Evolutionary conservation across 75 land plant species (phyloP).

Genomic region (Azolla pinnata): DNA sequence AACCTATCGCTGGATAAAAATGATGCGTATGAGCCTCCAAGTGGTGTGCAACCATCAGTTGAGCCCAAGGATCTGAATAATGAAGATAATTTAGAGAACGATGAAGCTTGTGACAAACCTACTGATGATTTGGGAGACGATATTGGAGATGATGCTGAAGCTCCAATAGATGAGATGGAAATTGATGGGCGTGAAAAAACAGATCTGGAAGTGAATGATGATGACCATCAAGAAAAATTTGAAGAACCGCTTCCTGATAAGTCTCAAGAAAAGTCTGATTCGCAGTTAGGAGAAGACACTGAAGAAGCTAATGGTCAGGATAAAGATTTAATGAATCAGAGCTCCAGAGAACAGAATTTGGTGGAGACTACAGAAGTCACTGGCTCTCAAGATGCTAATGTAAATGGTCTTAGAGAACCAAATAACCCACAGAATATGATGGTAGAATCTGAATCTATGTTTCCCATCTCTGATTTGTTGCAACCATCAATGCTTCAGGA

Average conservation of each 20-base stretch:
- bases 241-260: slow-evolving; percentile 18
- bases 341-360: too few relatives aligned
- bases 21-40: slow-evolving; percentile 45
- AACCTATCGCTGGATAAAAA: slow-evolving; percentile 41
- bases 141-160: slow-evolving; percentile 22
- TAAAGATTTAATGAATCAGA: too few relatives aligned
- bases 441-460: too few relatives aligned
- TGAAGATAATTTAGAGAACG: slow-evolving; percentile 14
- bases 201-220: slow-evolving; percentile 18
- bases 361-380: too few relatives aligned
- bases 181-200: slow-evolving; percentile 26
- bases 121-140: slow-evolving; percentile 1
- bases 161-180: slow-evolving; percentile 15
- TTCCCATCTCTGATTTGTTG: too few relatives aligned
- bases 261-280: too few relatives aligned
- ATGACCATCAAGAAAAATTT: slow-evolving; percentile 20
- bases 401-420: too few relatives aligned
- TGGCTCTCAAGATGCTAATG: too few relatives aligned
- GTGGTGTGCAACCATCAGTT: slow-evolving; percentile 39
- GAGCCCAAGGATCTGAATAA: slow-evolving; percentile 27
- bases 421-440: too few relatives aligned
- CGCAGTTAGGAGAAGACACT: too few relatives aligned
- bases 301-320: too few relatives aligned
- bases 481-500: background rate
- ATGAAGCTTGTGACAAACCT: too few relatives aligned